Evolutionary conservation across 371 early-diverging fungal genomes (phyloP), one percentile per base, ranked within the genome.

Genomic region (Parasitella parasitica): DNA sequence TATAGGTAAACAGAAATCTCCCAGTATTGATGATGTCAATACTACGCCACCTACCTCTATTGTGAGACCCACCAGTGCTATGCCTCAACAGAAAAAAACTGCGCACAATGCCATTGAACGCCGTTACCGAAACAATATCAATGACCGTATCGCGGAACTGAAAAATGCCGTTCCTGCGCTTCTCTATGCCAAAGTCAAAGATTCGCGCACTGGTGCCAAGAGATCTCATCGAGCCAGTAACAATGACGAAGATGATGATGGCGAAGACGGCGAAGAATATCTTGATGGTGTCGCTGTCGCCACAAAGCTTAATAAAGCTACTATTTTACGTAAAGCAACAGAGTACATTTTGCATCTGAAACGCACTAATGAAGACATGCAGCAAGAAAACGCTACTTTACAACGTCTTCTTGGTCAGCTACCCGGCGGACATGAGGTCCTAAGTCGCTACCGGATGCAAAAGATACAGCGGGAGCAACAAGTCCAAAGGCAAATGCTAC

Each of bases 71-170:
- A n/a, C n/a, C n/a, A n/a, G n/a, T n/a, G n/a, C n/a, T 26, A 18
- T 49, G 37, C 87, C 86, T 60, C 86, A 86, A 43, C 86, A 89
- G 54, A 92, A 94, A 70, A 94, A 94, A 70, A 89, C 91, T 6
- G 94, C 95, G 0, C 97, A 97, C 72, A 97, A 96, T 64, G 95
- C 91, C 3, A 95, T 95, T 49, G 97, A 97, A 72, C 86, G 93
- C n/a, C 87, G 94, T 20, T 95, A 95, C 74, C 86, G 97, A 59
- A 94, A 93, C 75, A 97, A 95, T 72, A 92, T 97, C 65, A 97
- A 97, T 81, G 93, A 95, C 61, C 86, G 95, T 38, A 95, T 97
- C 53, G 75, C 86, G 48, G 94, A 94, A 35, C 81, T 97, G 11
- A 87, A 90, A 63, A 82, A 83, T 61, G 89, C 91, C 0, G 92